These are phyloP conservation scores for Xylariaceae sp. DNA, from an alignment of 2,329 filamentous ascomycete genomes.

Conservation along the genomic window DNA sequence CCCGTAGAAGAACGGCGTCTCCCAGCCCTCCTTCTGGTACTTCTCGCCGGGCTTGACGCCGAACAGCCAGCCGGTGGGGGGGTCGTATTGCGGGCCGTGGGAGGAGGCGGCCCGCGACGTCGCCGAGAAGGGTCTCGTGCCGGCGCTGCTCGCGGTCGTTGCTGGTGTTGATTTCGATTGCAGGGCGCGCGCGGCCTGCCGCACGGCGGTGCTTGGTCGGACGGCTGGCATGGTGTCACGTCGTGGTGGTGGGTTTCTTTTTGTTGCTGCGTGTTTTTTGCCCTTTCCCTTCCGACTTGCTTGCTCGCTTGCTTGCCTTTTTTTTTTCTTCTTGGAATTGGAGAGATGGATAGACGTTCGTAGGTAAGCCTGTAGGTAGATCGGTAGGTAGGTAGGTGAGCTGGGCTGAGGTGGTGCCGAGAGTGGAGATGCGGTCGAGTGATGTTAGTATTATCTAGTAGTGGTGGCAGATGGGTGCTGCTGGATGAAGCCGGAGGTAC, in stretches of 20 bases:
- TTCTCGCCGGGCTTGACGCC: constrained; percentile 95
- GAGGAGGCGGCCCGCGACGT: constrained; percentile 49
- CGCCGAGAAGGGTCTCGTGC: constrained; percentile 46
- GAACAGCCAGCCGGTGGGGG: constrained; percentile 89
- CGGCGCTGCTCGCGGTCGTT: constrained; percentile 17
- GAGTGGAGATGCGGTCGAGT: constrained; percentile 2
- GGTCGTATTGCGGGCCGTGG: constrained; percentile 82
- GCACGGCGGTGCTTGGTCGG: constrained; percentile 34
- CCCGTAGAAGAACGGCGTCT: constrained; percentile 81
- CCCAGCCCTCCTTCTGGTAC: constrained; percentile 95
- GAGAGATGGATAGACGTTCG: not conserved
- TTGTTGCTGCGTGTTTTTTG: not conserved
- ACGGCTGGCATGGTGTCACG: constrained; percentile 34
- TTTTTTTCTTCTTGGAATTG: not conserved
- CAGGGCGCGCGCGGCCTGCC: constrained; percentile 35
- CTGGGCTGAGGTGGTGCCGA: not conserved
- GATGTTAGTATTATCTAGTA: not conserved
- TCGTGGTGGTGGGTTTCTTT: not conserved
- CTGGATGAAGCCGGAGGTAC: constrained; percentile 4
- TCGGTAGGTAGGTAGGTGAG: not conserved
- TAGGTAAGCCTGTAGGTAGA: not conserved
- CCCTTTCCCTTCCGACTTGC: too few relatives aligned
- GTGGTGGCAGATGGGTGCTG: constrained; percentile 11
- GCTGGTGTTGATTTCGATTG: constrained; percentile 20
- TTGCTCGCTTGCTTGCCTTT: constrained; percentile 1